Evolutionary conservation across 768 basidiomycete genomes (phyloP).

Genomic region (Naganishia onofrii): DNA sequence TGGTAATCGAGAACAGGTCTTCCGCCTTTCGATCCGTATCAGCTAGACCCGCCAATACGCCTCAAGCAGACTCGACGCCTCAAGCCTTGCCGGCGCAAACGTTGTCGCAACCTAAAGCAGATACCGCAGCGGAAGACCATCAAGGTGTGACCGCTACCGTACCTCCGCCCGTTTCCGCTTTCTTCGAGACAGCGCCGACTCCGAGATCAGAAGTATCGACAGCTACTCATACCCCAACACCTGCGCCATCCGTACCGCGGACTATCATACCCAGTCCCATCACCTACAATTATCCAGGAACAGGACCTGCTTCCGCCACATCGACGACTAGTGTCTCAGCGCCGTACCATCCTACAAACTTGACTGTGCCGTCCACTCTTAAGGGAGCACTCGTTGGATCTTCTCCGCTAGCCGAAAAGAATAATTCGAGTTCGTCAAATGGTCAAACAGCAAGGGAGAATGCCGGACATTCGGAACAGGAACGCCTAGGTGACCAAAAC

Average conservation of each 20-base stretch:
- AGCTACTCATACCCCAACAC: constrained; percentile 25
- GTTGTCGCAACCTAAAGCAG: background rate
- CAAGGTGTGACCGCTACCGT: background rate
- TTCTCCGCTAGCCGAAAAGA: constrained; percentile 8
- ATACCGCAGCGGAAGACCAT: background rate
- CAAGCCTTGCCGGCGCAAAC: background rate
- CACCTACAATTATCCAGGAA: constrained; percentile 12
- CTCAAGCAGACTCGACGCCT: background rate
- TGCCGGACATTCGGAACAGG: background rate
- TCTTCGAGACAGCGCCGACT: constrained; percentile 20
- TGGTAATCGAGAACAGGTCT: constrained; percentile 59
- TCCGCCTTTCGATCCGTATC: no score
- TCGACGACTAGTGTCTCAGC: background rate
- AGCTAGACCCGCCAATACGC: background rate
- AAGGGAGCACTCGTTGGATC: constrained; percentile 2
- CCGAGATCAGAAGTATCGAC: constrained; percentile 33
- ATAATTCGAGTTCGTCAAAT: background rate
- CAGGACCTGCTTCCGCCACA: constrained; percentile 2
- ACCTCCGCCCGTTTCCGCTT: constrained; percentile 4
- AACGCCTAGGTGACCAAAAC: constrained; percentile 4
- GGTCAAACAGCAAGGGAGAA: background rate
- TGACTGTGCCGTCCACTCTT: background rate
- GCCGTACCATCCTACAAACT: background rate
- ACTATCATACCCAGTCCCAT: constrained; percentile 15
- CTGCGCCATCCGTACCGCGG: constrained; percentile 8